Base-by-base conservation (phyloP, 176 grass and related monocot genomes). In the Aegilops tauschii region DNA sequence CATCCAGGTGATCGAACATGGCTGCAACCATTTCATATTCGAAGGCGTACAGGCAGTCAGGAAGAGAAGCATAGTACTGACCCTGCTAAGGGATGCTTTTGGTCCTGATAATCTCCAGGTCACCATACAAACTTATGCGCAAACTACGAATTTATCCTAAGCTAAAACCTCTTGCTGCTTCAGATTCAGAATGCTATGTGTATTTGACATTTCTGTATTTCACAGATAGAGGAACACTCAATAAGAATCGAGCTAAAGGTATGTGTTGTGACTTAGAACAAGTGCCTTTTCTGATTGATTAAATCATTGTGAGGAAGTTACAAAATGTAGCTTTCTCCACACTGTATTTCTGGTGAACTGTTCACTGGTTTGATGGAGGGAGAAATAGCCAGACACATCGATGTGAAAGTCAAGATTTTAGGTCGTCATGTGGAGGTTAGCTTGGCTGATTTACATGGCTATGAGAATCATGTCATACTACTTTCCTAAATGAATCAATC, bases 191-290 rank as follows among this genome's bases (percentile, higher is more conserved):
- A 4, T 72, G 23, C 28, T 31, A 52, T 25, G 17, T 82, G 29
- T 29, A 35, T 68, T 44, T 84, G 13, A 8, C 68, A 73, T 80
- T 49, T 65, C 63, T 45, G 42, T 11, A 45, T 45, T 45, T 45
- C 2, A 5, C 87, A 92, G 93, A 77, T 83, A 80, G 59, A 83
- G 64, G 88, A 89, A 65, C 49, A 4, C 9, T 42, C 39, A 66
- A 88, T 83, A 74, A 90, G 80, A 83, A 80, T 94, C 82, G 87
- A 94, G 68, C 14, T 94, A 40, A 94, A 94, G 90, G 90, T 92
- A 88, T 11, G 37, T 39, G 37, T 8, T 39, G 37, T 8, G 37
- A 39, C 37, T 39, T 39, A 39, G 37, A 39, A 39, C 37, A 39
- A 30, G 44, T 27, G 1, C 7, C n/a, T 31, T 68, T 82, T 72